Evolutionary conservation across 345 rosid genomes (phyloP), one percentile per base, ranked within the genome.

Genomic region (Populus tremula): DNA sequence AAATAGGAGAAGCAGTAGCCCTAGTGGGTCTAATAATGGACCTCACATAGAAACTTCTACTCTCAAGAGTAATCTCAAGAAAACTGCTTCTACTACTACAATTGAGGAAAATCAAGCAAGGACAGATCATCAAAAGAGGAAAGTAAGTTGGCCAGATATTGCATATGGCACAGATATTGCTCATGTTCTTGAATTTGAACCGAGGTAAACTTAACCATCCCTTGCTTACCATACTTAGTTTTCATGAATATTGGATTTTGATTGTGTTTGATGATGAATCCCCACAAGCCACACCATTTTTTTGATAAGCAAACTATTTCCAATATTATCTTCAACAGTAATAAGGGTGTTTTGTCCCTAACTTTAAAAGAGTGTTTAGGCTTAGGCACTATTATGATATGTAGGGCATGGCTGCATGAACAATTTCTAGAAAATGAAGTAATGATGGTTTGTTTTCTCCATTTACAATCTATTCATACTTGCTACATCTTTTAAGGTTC

Each of bases 101-200:
- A 23, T 16, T 69, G 85, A 79, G 31, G 81, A 70, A 38, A 43
- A 49, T 53, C 89, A 78, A 59, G 77, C 43, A 43, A 78, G 73
- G n/a, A 18, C 63, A 49, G 87, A 87, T 11, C 72, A 43, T 21
- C 72, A 41, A 70, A 84, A 72, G 83, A 91, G 89, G 86, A 91
- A 87, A 86, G 97, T 92, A 8, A 90, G 83, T 71, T 92, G 97
- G 97, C 87, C 91, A 38, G 95, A 92, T 86, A n/a, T 9, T 56
- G 92, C 90, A 59, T 88, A 87, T 27, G 97, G 97, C 67, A 85
- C 82, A 77, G 97, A 92, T 83, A 91, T 91, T 81, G 92, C 92
- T 69, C 92, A 87, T 82, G 87, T 91, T 87, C 89, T 79, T 39
- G 97, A 91, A 80, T 92, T 92, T 68, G 89, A 91, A 75, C 88